Base-by-base conservation (phyloP, 441 rosid genomes). In the Heliophila coronopifolia region DNA sequence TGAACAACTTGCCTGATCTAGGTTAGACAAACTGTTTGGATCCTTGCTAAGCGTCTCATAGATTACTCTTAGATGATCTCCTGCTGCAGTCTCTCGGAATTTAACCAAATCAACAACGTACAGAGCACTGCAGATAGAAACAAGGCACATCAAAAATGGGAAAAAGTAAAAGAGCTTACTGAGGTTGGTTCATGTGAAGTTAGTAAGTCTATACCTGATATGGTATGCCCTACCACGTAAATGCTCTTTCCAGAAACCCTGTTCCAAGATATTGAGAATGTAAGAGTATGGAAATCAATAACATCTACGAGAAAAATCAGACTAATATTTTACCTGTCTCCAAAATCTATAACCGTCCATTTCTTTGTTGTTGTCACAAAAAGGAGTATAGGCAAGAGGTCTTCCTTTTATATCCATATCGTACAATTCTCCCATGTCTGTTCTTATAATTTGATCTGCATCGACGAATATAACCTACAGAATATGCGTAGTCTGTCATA, bases 201-300 rank as follows among this genome's bases (percentile, higher is more conserved):
- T 22, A 25, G 65, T n/a, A n/a, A n/a, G n/a, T 61, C 59, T 18
- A 22, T 60, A 86, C 99, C 99, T 93, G 43, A 93, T 93, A 74
- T 93, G 97, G 68, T 93, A 93, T 48, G 97, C 81, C 64, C 49
- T 84, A 42, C 95, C 91, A 23, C 84, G 83, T 50, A 93, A 71
- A 77, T 89, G 99, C 41, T 93, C 99, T 78, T 61, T 93, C 99
- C 96, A 93, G 70, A 93, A 93, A 68, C 99, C 97, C 99, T 93
- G 66, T 39, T 36, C 37, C 48, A 52, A 34, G 27, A 17, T 51
- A 54, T 27, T 58, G 42, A 36, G 12, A 51, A 34, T 60, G 50
- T 62, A 33, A 59, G 46, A 18, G 65, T 22, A 57, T 25, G 41
- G 27, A 53, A 23, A 65, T 61, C 23, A 70, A 36, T 20, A 2